Evolutionary conservation across 2,329 filamentous ascomycete genomes (phyloP), one percentile per base, ranked within the genome.

Genomic region (Phoma sp.): DNA sequence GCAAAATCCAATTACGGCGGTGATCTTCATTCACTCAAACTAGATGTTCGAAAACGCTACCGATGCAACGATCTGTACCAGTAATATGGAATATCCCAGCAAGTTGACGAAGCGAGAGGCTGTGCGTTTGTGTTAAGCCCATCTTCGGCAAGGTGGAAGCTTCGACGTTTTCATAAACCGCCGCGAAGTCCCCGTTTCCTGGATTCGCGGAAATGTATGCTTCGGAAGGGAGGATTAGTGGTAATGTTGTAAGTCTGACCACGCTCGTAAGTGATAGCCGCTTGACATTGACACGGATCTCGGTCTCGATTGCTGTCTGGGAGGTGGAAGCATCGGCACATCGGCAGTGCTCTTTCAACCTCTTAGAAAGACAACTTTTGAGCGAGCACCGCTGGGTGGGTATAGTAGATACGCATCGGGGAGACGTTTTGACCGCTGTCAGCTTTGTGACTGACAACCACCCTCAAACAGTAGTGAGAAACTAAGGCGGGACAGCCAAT

Each of bases 181-280:
- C 61, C 58, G 64, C 21, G 47, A 42, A 57, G 50, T 33, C 34
- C 49, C 55, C 58, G 51, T 57, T 51, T 57, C 20, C 36, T 40
- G 62, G 62, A 34, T 25, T n/a, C n/a, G 14, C 42, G n/a, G 18
- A 39, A 21, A 28, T 26, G 37, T 28, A 15, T 29, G 11, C 4
- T 20, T 36, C 36, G 42, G 30, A 46, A 53, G 49, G 18, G 42
- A 42, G 42, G 15, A 46, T 47, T 37, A 30, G 42, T 23, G n/a
- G 15, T 34, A n/a, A 28, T 4, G 11, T 14, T 51, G 26, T 4
- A 30, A 17, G 25, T 42, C 26, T 18, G 12, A 25, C 20, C 14
- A 28, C n/a, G 26, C 17, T 12, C 10, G 32, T 5, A 14, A 18
- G 23, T 7, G 18, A 15, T 29, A 23, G 20, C 21, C 12, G 12